These are phyloP conservation scores for Microsporum audouinii DNA, from an alignment of 2,329 filamentous ascomycete genomes.

Conservation along the genomic window DNA sequence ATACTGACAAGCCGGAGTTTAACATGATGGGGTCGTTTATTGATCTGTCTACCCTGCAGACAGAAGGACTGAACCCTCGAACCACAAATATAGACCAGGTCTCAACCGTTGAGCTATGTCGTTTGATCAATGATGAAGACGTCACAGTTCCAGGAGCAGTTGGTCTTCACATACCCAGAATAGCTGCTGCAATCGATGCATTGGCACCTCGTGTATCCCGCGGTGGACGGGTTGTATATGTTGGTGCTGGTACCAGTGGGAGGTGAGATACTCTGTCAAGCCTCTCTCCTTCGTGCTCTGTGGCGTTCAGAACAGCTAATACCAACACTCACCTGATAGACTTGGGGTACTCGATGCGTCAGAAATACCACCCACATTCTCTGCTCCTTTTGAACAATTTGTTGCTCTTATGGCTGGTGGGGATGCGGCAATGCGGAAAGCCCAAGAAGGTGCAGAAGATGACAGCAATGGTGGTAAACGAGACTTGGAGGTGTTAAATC, in stretches of 20 bases:
- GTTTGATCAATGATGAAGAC: constrained; percentile 30
- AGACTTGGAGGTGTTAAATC: constrained; percentile 23
- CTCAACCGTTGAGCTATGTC: constrained; percentile 30
- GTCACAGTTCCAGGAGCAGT: constrained; percentile 24
- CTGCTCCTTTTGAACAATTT: constrained; percentile 31
- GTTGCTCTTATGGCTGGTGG: constrained; percentile 35
- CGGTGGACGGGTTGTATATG: constrained; percentile 29
- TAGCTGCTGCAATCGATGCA: constrained; percentile 27
- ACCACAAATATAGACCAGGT: constrained; percentile 28
- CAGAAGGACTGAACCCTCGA: constrained; percentile 27
- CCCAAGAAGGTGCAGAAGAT: constrained; percentile 36
- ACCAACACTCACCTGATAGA: constrained; percentile 15
- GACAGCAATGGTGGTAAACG: constrained; percentile 21
- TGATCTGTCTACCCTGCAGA: constrained; percentile 26
- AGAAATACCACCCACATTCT: constrained; percentile 35
- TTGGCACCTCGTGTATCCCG: constrained; percentile 22
- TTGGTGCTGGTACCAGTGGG: constrained; percentile 37
- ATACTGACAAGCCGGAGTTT: background rate
- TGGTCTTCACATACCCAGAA: constrained; percentile 22
- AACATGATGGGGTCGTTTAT: constrained; percentile 10
- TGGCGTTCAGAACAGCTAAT: background rate
- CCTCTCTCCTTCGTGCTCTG: background rate
- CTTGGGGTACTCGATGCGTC: constrained; percentile 34
- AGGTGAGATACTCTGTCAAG: constrained; percentile 20
- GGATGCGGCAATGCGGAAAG: constrained; percentile 31